Evolutionary conservation across 2,329 filamentous ascomycete species (phyloP), one percentile per base, ranked within the genome.

Genomic region (Talaromyces sp.): DNA sequence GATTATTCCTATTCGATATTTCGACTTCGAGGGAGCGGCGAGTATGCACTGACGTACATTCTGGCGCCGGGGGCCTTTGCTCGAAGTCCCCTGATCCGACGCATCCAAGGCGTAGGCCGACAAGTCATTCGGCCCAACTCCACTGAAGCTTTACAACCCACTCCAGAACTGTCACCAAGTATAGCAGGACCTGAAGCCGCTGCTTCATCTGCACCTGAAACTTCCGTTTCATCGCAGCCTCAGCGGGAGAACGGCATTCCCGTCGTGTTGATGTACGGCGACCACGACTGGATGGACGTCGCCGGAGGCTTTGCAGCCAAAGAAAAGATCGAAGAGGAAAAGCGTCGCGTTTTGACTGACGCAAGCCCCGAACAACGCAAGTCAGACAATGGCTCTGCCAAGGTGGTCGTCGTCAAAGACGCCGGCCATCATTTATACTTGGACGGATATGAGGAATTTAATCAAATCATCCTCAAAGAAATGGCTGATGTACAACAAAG

Each of bases 201-300:
- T 57, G 84, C 62, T 68, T 69, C 55, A 66, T 75, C 65, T 66
- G 74, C 63, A 19, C 13, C 60, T 10, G 30, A 60, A 53, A 49
- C 65, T 13, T 44, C 63, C 25, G 64, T 63, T 44, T 49, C 65
- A n/a, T 54, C 67, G 36, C 57, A 68, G 15, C 61, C 70, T 17
- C 67, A 69, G 25, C 74, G 80, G 10, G 85, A 87, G 67, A 89
- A 83, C 0, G 92, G 93, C 1, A 81, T 92, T 56, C 93, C 95
- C 0, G 81, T 98, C 33, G 84, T 98, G 9, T 85, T 99, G 72
- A 93, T 98, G 90, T 99, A 99, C 72, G 95, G 95, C 65, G 93
- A 98, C 69, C 88, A 95, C 71, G 95, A 99, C 80, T 99, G 95
- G 95, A 99, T 99, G 95, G 95, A 99, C 67, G 88, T 95, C 9